Evolutionary conservation across 2,329 filamentous ascomycete genomes (phyloP), one percentile per base, ranked within the genome.

Genomic region (Neoscytalidium dimidiatum): DNA sequence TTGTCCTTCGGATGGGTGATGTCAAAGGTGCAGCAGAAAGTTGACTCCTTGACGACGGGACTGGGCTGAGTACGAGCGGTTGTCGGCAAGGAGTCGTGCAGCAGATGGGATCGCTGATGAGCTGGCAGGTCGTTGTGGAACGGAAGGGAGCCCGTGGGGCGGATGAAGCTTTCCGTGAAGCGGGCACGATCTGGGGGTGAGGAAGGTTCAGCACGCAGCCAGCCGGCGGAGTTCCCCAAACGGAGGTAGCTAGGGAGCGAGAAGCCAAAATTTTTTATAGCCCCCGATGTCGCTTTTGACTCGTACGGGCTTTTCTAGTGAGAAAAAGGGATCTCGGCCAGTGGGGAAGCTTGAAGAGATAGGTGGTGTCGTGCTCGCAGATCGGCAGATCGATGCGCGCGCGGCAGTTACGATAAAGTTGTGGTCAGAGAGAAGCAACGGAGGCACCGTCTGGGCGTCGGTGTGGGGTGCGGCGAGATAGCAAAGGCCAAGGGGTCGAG

Each of bases 351-450:
- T 13, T 17, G n/a, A 31, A 19, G 23, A 7, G 26, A n/a, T 26
- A 46, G 11, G 46, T n/a, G 41, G 33, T 29, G 41, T 43, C 26
- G 26, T 28, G 56, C 11, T 60, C 28, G 41, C 8, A 19, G 56
- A 60, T 60, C 41, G 56, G 56, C 56, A 60, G 41, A 60, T 33
- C 23, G 53, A 17, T 19, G 41, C 7, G 14, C n/a, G n/a, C 23
- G n/a, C 41, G 41, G 56, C 56, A 46, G 56, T 60, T 60, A 60
- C 56, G 56, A 46, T 46, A 60, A 60, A 60, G 41, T 60, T n/a
- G 56, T 60, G 56, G 56, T 60, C 56, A 60, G 41, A 60, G 41
- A 60, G 41, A 60, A 60, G 56, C 53, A 58, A 35, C 21, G 52
- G 35, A 35, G 29, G 49, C 35, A 19, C 26, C 19, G 53, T 44